Conservation (phyloP, 164 flowering plant species). For the Macadamia tetraphylla region DNA sequence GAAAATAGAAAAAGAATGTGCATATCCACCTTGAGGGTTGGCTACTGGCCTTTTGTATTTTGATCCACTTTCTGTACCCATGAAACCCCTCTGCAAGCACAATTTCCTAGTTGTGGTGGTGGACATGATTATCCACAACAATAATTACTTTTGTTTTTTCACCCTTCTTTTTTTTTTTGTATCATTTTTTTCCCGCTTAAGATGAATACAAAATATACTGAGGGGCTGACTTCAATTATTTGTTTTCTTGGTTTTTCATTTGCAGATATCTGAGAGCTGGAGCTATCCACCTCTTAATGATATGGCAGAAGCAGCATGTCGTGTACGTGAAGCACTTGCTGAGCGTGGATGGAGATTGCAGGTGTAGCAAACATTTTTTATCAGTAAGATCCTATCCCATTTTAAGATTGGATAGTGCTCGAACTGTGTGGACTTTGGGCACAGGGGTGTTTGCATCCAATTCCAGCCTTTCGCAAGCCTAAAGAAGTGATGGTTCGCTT, state of each 20-base stretch:
- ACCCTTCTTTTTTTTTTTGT: too few relatives aligned
- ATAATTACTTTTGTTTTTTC: too few relatives aligned
- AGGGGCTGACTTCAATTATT: too few relatives aligned
- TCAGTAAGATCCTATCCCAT: not conserved
- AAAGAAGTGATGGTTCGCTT: not conserved
- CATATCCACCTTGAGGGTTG: too few relatives aligned
- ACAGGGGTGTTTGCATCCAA: not conserved
- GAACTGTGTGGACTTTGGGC: not conserved
- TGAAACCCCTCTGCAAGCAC: too few relatives aligned
- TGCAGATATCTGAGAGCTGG: conserved; percentile 78
- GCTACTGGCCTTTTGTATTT: too few relatives aligned
- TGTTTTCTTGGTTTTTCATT: not conserved
- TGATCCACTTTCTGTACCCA: too few relatives aligned
- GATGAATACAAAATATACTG: too few relatives aligned
- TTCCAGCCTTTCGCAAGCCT: not conserved
- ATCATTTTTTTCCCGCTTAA: too few relatives aligned
- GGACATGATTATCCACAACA: too few relatives aligned
- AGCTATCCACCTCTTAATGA: conserved; percentile 88
- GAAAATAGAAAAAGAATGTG: not conserved
- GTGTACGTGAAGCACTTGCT: conserved; percentile 57
- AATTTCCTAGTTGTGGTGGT: too few relatives aligned
- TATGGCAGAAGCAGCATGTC: conserved; percentile 70
- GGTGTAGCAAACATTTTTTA: conserved; percentile 16
- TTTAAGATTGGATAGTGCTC: not conserved
- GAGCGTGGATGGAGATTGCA: conserved; percentile 76